Evolutionary conservation across 1,284 basidiomycete genomes (phyloP).

Genomic region (Irpex rosettiformis): DNA sequence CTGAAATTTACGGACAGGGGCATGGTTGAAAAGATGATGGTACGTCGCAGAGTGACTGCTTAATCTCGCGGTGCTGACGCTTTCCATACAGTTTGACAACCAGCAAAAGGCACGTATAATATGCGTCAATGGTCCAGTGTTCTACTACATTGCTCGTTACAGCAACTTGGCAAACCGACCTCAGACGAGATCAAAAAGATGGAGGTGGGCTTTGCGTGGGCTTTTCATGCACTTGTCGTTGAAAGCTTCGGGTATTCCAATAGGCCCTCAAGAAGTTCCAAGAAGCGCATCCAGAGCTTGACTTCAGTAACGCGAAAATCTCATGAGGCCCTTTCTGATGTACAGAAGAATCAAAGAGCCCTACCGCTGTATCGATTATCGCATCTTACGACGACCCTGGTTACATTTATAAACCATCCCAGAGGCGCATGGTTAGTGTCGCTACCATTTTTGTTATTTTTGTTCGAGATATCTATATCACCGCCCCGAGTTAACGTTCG

Average conservation of each 20-base stretch:
- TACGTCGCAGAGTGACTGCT: conserved; percentile 36
- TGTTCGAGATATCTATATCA: background rate
- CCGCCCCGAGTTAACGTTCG: background rate
- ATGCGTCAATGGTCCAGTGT: background rate
- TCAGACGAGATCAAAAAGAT: conserved; percentile 89
- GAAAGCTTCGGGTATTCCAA: background rate
- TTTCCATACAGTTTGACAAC: conserved; percentile 82
- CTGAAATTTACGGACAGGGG: conserved; percentile 50
- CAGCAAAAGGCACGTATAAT: conserved; percentile 79
- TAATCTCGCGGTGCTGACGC: conserved; percentile 2
- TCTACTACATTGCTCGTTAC: conserved; percentile 14
- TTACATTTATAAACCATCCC: background rate
- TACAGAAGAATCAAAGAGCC: background rate
- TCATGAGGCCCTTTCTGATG: conserved; percentile 38
- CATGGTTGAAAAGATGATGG: conserved; percentile 99
- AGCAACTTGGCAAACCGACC: conserved; percentile 96
- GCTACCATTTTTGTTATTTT: background rate
- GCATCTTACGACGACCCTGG: background rate
- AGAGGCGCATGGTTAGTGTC: background rate
- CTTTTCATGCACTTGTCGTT: background rate
- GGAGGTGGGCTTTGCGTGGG: conserved; percentile 53
- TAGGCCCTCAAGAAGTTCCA: conserved; percentile 89
- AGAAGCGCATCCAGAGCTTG: conserved; percentile 87
- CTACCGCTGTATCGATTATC: background rate
- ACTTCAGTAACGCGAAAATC: conserved; percentile 91